Conservation (phyloP, 2,329 filamentous ascomycete genomes). For the Aspergillus quadrilineatus region DNA sequence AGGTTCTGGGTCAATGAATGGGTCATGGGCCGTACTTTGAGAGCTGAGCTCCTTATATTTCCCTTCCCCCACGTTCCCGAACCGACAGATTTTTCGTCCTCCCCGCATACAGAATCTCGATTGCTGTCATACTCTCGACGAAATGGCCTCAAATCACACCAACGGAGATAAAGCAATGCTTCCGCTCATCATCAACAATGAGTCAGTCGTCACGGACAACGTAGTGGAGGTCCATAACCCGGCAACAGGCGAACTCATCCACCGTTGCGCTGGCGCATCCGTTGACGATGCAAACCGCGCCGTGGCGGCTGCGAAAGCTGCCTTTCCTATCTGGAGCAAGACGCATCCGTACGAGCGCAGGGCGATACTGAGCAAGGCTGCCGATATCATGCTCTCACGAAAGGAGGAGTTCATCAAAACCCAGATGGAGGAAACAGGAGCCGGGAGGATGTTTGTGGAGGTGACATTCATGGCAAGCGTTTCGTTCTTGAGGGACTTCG, state of each 20-base stretch:
- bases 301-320: slow-evolving; percentile 61
- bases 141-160: slow-evolving; percentile 13
- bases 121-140: not conserved
- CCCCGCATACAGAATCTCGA: not conserved
- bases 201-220: slow-evolving; percentile 40
- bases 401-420: slow-evolving; percentile 61
- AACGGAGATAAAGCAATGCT: slow-evolving; percentile 24
- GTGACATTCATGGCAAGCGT: slow-evolving; percentile 36
- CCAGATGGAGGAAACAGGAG: slow-evolving; percentile 60
- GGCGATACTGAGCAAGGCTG: slow-evolving; percentile 57
- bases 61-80: not conserved
- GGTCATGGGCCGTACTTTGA: not conserved
- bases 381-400: slow-evolving; percentile 51
- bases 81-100: not conserved
- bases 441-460: slow-evolving; percentile 38
- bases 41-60: not conserved
- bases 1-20: too few species aligned
- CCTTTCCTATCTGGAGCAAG: slow-evolving; percentile 68
- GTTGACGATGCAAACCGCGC: slow-evolving; percentile 57
- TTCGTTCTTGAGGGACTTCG: slow-evolving; percentile 50
- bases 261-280: slow-evolving; percentile 59
- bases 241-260: slow-evolving; percentile 51
- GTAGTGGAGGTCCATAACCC: slow-evolving; percentile 57
- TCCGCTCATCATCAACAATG: slow-evolving; percentile 47
- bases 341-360: slow-evolving; percentile 62